Evolutionary conservation across 768 basidiomycete species (phyloP).

Genomic region (Mycena maculata): DNA sequence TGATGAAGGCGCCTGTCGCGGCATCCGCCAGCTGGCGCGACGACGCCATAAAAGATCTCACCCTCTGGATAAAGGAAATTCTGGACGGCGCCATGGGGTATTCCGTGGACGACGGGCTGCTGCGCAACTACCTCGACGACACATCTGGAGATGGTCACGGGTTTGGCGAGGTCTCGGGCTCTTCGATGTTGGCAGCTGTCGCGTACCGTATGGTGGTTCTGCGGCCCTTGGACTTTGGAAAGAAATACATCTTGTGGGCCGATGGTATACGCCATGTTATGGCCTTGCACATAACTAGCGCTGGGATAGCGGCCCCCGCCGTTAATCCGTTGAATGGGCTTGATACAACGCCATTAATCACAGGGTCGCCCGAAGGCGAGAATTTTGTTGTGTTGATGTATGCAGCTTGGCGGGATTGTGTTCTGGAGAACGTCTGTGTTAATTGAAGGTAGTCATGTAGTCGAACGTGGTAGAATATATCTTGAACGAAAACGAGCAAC

Average conservation of each 20-base stretch:
- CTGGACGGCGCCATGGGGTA: slow-evolving; percentile 54
- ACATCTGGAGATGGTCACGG: slow-evolving; percentile 39
- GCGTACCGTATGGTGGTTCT: slow-evolving; percentile 50
- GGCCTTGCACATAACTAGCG: slow-evolving; percentile 41
- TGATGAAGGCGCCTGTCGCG: slow-evolving; percentile 54
- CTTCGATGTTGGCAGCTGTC: slow-evolving; percentile 51
- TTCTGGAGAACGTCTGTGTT: slow-evolving; percentile 36
- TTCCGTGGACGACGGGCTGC: slow-evolving; percentile 46
- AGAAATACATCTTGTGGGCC: slow-evolving; percentile 40
- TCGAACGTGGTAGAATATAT: no score
- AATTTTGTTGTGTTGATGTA: slow-evolving; percentile 53
- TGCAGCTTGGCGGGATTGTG: slow-evolving; percentile 54
- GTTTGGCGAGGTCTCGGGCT: slow-evolving; percentile 60
- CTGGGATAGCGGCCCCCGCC: slow-evolving; percentile 49
- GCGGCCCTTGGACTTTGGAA: slow-evolving; percentile 31
- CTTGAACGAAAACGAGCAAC: no score
- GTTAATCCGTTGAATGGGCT: slow-evolving; percentile 52
- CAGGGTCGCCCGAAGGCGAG: slow-evolving; percentile 52
- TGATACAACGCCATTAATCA: slow-evolving; percentile 45
- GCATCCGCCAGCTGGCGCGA: slow-evolving; percentile 37
- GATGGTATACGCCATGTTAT: slow-evolving; percentile 43
- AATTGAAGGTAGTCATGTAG: no score
- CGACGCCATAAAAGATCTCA: slow-evolving; percentile 45
- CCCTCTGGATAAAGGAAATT: slow-evolving; percentile 57
- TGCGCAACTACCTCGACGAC: slow-evolving; percentile 56